Conservation (phyloP, 257 asterid species). For the Fraxinus quadrangulata region DNA sequence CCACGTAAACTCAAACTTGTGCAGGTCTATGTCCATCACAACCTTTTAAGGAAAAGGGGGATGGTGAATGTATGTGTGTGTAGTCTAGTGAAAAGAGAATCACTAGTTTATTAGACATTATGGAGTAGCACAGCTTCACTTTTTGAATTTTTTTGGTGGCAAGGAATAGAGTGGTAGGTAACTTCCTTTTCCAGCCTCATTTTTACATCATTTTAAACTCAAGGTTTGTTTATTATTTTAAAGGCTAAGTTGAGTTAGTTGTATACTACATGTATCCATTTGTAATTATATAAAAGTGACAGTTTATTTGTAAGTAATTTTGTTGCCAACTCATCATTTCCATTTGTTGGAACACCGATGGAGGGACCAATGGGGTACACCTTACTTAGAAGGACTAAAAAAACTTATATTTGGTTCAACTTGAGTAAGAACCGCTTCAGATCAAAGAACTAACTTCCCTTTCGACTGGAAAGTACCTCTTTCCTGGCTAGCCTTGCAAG, state of each 20-base stretch:
- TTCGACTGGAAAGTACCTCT: too few relatives aligned
- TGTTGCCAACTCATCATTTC: not conserved
- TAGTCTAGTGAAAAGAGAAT: constrained; percentile 51
- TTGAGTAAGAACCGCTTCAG: too few relatives aligned
- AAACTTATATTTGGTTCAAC: not conserved
- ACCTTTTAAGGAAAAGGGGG: constrained; percentile 62
- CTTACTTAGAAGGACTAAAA: not conserved
- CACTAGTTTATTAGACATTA: constrained; percentile 42
- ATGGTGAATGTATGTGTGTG: constrained; percentile 77
- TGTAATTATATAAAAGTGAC: constrained; percentile 52
- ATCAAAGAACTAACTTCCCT: too few relatives aligned
- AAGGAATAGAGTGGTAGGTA: constrained; percentile 46
- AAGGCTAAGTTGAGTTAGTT: constrained; percentile 37
- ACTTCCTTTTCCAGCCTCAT: constrained; percentile 44
- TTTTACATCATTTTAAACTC: constrained; percentile 33
- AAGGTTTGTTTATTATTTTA: constrained; percentile 54
- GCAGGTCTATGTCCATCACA: constrained; percentile 58
- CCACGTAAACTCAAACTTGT: constrained; percentile 49
- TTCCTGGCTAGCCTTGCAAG: too few relatives aligned
- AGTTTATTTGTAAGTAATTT: constrained; percentile 14
- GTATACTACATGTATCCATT: constrained; percentile 34
- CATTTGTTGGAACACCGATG: not conserved
- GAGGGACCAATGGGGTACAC: not conserved
- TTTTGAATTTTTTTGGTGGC: constrained; percentile 25
- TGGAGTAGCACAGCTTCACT: not conserved